Evolutionary conservation across 2,329 filamentous ascomycete genomes (phyloP).

Genomic region (Claviceps purpurea): DNA sequence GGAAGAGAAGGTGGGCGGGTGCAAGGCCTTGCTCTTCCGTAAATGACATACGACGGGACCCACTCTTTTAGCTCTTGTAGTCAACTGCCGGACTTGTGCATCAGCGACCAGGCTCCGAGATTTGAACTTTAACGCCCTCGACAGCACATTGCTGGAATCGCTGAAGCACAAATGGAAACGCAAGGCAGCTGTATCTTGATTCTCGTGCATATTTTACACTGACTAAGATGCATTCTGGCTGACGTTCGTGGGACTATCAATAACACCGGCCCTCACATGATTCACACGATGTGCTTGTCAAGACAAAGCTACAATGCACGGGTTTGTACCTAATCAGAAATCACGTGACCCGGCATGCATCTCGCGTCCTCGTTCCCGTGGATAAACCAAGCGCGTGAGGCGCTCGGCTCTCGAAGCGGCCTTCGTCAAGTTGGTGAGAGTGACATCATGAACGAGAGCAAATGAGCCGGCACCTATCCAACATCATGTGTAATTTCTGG

Average conservation of each 20-base stretch:
- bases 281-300: no score
- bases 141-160: no score
- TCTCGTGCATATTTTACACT: no score
- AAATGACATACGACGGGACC: conserved; percentile 11
- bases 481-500: not conserved
- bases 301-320: not conserved
- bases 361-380: conserved; percentile 14
- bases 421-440: not conserved
- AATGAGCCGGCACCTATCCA: not conserved
- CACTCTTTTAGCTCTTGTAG: conserved; percentile 1
- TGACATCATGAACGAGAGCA: not conserved
- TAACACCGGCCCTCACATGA: no score
- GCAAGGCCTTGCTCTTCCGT: not conserved
- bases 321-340: not conserved
- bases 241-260: no score
- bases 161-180: no score
- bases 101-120: not conserved
- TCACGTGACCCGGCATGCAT: conserved; percentile 18
- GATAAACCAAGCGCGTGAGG: conserved; percentile 4
- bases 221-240: no score
- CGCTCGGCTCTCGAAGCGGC: conserved; percentile 1
- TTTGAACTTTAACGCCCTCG: not conserved
- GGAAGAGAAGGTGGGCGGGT: not conserved
- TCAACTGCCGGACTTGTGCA: not conserved
- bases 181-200: no score